These are phyloP conservation scores for Ustanciosporium gigantosporum DNA, from an alignment of 1,284 basidiomycete genomes.

Conservation along the genomic window DNA sequence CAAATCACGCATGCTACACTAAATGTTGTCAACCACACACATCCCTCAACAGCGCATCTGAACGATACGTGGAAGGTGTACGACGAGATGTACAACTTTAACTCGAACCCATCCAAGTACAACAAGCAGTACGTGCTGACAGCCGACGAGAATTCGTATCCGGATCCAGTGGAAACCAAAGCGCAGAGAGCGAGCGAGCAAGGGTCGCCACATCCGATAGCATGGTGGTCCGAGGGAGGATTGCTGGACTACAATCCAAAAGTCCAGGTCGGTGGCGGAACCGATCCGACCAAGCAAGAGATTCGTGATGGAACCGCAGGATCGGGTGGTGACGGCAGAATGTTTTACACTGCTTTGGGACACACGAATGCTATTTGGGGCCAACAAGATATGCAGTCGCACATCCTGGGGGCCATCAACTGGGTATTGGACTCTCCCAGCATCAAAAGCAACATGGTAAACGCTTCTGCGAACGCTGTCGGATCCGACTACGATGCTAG, in stretches of 20 bases:
- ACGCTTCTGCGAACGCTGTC: conserved; percentile 7
- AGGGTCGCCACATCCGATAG: conserved; percentile 47
- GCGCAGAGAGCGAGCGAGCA: conserved; percentile 23
- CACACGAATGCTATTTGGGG: conserved; percentile 45
- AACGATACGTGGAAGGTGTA: conserved; percentile 37
- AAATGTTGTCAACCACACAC: conserved; percentile 33
- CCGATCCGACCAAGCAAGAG: conserved; percentile 35
- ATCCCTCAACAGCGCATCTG: conserved; percentile 45
- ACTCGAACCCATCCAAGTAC: conserved; percentile 34
- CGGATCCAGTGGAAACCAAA: conserved; percentile 27
- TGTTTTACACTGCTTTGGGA: conserved; percentile 47
- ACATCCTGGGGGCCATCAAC: conserved; percentile 41
- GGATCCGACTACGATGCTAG: conserved; percentile 15
- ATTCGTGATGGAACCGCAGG: conserved; percentile 32
- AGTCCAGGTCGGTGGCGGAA: conserved; percentile 37
- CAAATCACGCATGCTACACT: conserved; percentile 29
- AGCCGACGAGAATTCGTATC: conserved; percentile 35
- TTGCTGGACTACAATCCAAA: conserved; percentile 34
- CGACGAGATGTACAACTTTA: conserved; percentile 53
- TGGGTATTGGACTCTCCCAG: conserved; percentile 46
- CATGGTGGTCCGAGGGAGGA: conserved; percentile 51
- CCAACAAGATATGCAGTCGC: conserved; percentile 33
- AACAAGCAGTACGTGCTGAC: conserved; percentile 44
- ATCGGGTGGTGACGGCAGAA: conserved; percentile 36
- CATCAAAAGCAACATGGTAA: conserved; percentile 17